phyloP scores from a whole-genome alignment of 176 grass and related monocot genomes.

The Miscanthus lutarioriparius region DNA sequence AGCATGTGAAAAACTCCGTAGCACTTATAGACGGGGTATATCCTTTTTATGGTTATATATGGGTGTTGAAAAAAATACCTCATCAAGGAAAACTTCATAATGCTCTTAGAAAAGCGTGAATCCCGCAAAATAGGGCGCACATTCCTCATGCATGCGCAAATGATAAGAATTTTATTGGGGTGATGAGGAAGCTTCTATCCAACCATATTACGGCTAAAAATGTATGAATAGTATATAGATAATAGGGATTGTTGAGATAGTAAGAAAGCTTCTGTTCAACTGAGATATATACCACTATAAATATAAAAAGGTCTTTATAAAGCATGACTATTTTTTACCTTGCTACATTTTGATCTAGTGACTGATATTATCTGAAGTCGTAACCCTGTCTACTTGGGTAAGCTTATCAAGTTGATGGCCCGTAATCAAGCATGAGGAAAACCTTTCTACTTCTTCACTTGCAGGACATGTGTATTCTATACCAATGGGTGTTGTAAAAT shows the following conservation, averaged over 20 bases:
- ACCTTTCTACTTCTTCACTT: no score
- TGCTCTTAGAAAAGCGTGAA: neutral
- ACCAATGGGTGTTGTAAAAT: no score
- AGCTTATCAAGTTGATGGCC: no score
- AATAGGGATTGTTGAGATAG: neutral
- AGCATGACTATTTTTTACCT: neutral
- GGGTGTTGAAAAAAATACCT: neutral
- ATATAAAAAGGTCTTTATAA: neutral
- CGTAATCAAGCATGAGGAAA: no score
- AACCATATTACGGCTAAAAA: neutral
- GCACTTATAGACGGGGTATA: no score
- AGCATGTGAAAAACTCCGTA: neutral
- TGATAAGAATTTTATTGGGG: neutral
- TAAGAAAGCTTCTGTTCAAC: neutral
- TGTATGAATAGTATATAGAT: neutral
- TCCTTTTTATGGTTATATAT: no score
- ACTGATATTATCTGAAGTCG: no score
- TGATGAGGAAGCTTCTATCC: neutral
- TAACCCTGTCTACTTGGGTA: no score
- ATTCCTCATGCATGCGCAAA: neutral
- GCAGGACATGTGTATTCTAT: no score
- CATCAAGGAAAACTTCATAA: no score
- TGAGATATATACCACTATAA: neutral
- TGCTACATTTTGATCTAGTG: neutral
- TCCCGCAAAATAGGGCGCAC: neutral